Evolutionary conservation across 1,284 basidiomycete genomes (phyloP).

Genomic region (Gymnopus androsaceus): DNA sequence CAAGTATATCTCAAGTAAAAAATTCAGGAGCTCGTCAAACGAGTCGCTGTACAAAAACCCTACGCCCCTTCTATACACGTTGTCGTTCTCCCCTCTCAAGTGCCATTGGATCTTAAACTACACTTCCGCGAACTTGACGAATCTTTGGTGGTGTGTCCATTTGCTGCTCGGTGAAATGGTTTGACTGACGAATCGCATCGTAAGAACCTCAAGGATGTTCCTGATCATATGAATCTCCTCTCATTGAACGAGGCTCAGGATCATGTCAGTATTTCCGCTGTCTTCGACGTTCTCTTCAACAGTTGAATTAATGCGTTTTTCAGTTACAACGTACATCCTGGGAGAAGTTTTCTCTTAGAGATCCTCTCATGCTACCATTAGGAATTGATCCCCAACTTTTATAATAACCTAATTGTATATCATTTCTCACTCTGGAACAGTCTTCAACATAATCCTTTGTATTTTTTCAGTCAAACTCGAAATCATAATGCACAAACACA

Average conservation of each 20-base stretch:
- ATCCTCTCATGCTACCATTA: background rate
- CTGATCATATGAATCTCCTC: slow-evolving; percentile 81
- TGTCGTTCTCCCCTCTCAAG: slow-evolving; percentile 66
- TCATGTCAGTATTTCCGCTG: slow-evolving; percentile 49
- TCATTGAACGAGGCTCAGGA: slow-evolving; percentile 53
- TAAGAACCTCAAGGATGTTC: slow-evolving; percentile 62
- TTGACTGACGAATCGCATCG: slow-evolving; percentile 17
- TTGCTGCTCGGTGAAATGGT: background rate
- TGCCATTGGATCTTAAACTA: slow-evolving; percentile 68
- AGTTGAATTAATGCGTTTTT: background rate
- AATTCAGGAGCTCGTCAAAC: slow-evolving; percentile 53
- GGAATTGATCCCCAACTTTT: background rate
- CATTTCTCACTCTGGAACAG: background rate
- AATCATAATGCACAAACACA: too few relatives aligned
- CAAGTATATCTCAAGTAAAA: slow-evolving; percentile 4
- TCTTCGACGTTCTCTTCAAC: too few relatives aligned
- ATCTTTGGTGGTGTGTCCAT: slow-evolving; percentile 49
- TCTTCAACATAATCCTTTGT: too few relatives aligned
- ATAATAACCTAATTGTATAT: background rate
- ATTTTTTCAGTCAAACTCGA: too few relatives aligned
- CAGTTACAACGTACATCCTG: slow-evolving; percentile 27
- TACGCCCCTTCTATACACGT: slow-evolving; percentile 72
- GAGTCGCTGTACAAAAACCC: slow-evolving; percentile 53
- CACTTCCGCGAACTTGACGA: slow-evolving; percentile 71
- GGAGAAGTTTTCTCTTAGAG: slow-evolving; percentile 23